Conservation (phyloP, 148 eudicot genomes). For the Euryodendron excelsum region DNA sequence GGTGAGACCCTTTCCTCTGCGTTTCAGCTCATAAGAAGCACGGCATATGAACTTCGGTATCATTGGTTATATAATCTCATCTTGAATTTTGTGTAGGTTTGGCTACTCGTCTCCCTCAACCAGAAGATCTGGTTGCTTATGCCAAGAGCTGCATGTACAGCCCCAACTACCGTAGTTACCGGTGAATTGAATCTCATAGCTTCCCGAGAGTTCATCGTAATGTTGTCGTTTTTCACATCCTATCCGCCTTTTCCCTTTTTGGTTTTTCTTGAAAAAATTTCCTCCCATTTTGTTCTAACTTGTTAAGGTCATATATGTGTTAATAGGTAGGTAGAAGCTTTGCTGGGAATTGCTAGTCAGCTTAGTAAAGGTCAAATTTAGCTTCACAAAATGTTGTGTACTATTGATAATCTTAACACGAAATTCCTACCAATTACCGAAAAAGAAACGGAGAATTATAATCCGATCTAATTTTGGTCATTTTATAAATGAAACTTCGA, state of each 20-base stretch:
- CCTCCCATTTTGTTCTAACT: neutral
- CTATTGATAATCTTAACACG: neutral
- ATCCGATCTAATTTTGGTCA: no score
- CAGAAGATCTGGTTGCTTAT: conserved; percentile 53
- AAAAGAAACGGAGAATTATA: no score
- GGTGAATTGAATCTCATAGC: conserved; percentile 27
- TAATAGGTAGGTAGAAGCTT: neutral
- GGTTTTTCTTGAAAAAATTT: neutral
- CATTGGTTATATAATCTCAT: neutral
- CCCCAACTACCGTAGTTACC: conserved; percentile 60
- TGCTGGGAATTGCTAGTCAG: neutral
- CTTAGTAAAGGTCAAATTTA: neutral
- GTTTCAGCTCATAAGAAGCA: neutral
- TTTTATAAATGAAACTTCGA: no score
- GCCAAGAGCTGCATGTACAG: conserved; percentile 86
- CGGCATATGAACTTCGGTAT: neutral
- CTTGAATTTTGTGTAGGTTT: conserved; percentile 37
- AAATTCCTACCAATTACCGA: no score
- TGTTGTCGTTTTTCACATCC: neutral
- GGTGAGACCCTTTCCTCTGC: conserved; percentile 39
- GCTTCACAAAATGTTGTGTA: neutral
- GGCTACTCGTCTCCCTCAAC: conserved; percentile 80
- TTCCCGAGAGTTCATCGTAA: neutral
- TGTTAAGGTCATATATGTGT: neutral
- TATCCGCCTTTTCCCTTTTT: neutral